Evolutionary conservation across 345 rosid genomes (phyloP).

Genomic region (Clarkia xantiana): DNA sequence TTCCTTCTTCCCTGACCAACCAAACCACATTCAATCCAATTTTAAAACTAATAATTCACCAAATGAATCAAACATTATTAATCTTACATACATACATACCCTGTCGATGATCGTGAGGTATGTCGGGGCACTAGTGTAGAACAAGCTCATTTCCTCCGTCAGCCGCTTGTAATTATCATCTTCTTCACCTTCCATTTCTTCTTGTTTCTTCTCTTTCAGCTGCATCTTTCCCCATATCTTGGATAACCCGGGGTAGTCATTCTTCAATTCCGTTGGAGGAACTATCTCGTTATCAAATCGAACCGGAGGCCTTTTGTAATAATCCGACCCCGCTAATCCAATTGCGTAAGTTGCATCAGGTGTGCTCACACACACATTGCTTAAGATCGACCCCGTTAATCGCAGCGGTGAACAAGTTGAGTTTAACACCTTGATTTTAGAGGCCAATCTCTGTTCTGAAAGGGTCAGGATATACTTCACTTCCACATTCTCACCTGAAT

Average conservation of each 20-base stretch:
- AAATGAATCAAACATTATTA: no score
- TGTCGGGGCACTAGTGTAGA: constrained; percentile 63
- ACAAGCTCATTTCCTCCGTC: constrained; percentile 54
- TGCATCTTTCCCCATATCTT: constrained; percentile 12
- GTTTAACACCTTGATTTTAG: constrained; percentile 42
- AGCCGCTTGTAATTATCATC: constrained; percentile 47
- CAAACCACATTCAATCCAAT: neutral
- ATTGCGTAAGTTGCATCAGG: constrained; percentile 73
- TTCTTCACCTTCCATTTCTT: no score
- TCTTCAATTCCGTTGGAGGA: constrained; percentile 26
- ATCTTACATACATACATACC: constrained; percentile 24
- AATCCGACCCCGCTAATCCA: constrained; percentile 61
- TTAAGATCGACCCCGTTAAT: constrained; percentile 36
- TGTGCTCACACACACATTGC: constrained; percentile 72
- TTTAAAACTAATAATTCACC: neutral
- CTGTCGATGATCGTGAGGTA: constrained; percentile 60
- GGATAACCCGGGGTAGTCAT: constrained; percentile 9
- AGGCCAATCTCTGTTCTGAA: constrained; percentile 35
- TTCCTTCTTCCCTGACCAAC: constrained; percentile 62
- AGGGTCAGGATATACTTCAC: constrained; percentile 40
- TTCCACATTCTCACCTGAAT: constrained; percentile 32
- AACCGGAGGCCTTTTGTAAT: constrained; percentile 24
- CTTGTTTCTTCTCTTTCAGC: no score
- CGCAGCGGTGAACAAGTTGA: constrained; percentile 20
- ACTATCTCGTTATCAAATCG: constrained; percentile 23